These are phyloP conservation scores for Emergomyces orientalis DNA, from an alignment of 2,329 filamentous ascomycete genomes.

Conservation along the genomic window DNA sequence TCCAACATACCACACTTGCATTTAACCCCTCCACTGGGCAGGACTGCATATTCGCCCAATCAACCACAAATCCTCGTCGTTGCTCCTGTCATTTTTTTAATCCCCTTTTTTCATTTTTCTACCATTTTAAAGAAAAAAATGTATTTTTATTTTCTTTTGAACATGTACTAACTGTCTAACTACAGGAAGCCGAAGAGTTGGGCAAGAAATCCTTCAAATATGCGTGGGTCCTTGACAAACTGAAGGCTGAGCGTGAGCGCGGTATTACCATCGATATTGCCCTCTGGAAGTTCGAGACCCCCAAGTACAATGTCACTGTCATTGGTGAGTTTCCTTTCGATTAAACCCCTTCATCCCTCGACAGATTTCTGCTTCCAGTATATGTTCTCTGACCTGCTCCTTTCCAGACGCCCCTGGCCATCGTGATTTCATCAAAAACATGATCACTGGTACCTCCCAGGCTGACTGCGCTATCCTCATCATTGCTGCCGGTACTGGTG, in stretches of 20 bases:
- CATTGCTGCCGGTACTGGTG: constrained; percentile 99
- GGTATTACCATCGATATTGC: constrained; percentile 99
- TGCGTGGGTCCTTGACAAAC: constrained; percentile 99
- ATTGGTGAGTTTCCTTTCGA: constrained; percentile 56
- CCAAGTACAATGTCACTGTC: constrained; percentile 96
- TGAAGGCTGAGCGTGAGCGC: constrained; percentile 99
- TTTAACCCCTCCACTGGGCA: not conserved
- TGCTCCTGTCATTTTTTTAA: not conserved
- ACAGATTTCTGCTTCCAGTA: not conserved
- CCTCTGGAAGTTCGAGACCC: constrained; percentile 99
- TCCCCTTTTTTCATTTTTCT: not conserved
- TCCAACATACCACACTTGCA: not conserved
- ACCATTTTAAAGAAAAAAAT: not conserved
- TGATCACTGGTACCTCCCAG: constrained; percentile 99
- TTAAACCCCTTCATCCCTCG: not conserved
- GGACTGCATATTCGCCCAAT: not conserved
- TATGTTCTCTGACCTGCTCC: constrained; percentile 14
- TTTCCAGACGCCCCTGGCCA: constrained; percentile 83
- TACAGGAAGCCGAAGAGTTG: constrained; percentile 92
- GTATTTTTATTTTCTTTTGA: not conserved
- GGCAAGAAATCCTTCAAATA: constrained; percentile 99
- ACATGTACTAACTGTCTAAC: constrained; percentile 15
- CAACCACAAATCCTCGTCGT: not conserved
- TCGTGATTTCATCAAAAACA: constrained; percentile 99
- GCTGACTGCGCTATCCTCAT: constrained; percentile 99